These are phyloP conservation scores for Huntiella bhutanensis DNA, from an alignment of 2,329 filamentous ascomycete species.

Conservation along the genomic window DNA sequence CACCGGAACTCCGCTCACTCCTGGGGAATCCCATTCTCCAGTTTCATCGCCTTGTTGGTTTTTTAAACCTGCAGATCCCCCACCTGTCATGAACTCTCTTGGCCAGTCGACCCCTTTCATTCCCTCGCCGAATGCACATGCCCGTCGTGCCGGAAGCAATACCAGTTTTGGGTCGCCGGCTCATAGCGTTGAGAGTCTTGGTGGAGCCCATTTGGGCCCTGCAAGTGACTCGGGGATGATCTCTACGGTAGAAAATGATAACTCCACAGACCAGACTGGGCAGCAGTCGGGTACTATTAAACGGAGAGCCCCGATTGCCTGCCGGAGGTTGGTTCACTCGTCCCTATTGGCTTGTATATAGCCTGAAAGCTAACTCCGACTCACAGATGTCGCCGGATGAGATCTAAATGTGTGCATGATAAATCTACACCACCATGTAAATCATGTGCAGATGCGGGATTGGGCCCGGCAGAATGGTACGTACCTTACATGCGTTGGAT, in stretches of 20 bases:
- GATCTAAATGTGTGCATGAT: constrained; percentile 36
- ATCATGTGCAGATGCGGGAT: constrained; percentile 30
- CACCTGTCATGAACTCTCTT: constrained; percentile 1
- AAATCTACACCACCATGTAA: constrained; percentile 30
- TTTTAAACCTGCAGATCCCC: not conserved
- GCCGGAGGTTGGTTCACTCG: constrained; percentile 26
- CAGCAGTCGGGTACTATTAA: constrained; percentile 19
- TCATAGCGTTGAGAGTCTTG: not conserved
- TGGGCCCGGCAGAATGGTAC: constrained; percentile 31
- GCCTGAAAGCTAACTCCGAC: not conserved
- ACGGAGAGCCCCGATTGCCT: constrained; percentile 32
- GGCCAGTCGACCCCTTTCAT: not conserved
- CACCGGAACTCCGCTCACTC: too few relatives aligned
- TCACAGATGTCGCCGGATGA: constrained; percentile 31
- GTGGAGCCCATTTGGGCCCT: not conserved
- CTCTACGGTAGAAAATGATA: not conserved
- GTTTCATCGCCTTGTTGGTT: not conserved
- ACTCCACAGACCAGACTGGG: not conserved
- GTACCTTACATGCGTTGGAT: constrained; percentile 12
- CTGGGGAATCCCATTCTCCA: not conserved
- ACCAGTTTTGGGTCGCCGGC: constrained; percentile 4
- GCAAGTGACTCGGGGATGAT: not conserved
- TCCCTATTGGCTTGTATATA: constrained; percentile 2
- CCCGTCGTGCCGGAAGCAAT: not conserved
- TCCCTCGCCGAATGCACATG: not conserved